These are phyloP conservation scores for Neurospora cerealis DNA, from an alignment of 495 filamentous ascomycete species.

Conservation along the genomic window DNA sequence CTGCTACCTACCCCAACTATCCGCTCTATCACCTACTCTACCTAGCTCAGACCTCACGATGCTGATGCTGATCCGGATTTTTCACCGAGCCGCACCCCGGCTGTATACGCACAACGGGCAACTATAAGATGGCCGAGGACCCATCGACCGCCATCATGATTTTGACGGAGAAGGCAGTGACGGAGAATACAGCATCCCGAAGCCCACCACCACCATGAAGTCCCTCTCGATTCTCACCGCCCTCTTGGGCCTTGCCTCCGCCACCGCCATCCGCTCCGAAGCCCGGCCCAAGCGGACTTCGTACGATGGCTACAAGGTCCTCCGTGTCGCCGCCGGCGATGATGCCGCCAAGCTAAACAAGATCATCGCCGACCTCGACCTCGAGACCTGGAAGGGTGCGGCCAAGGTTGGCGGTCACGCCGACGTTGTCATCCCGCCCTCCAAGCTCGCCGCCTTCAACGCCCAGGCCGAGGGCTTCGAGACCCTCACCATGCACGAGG, in stretches of 20 bases:
- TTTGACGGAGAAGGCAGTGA: background rate
- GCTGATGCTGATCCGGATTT: background rate
- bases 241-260: conserved; percentile 9
- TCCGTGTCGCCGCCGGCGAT: conserved; percentile 16
- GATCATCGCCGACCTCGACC: conserved; percentile 16
- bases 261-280: conserved; percentile 2
- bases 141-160: background rate
- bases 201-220: conserved; percentile 6
- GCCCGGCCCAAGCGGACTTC: conserved; percentile 6
- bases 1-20: background rate
- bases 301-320: conserved; percentile 24
- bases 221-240: conserved; percentile 5
- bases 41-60: background rate
- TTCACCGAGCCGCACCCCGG: background rate
- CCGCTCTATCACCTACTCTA: background rate
- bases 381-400: conserved; percentile 23
- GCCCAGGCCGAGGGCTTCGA: conserved; percentile 12
- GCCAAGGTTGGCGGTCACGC: conserved; percentile 11
- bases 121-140: background rate
- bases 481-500: conserved; percentile 19
- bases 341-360: conserved; percentile 13
- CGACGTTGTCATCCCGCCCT: conserved; percentile 23
- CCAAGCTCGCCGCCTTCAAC: conserved; percentile 12
- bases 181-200: background rate
- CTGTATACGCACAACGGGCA: background rate